Evolutionary conservation across 352 stramenopile genomes (phyloP).

Genomic region (Aphanomyces invadans): DNA sequence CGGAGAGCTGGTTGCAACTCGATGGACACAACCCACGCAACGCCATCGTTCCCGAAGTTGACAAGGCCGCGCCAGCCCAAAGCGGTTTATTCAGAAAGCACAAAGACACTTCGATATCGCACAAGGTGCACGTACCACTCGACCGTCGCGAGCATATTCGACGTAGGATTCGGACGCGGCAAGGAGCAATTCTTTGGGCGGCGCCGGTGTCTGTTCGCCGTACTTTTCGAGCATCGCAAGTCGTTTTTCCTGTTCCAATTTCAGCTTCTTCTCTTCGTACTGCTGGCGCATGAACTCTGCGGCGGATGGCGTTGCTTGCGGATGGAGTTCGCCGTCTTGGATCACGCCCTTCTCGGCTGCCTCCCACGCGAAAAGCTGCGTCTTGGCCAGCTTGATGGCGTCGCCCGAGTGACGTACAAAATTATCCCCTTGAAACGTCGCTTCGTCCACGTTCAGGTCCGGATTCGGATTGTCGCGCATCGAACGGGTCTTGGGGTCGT

Average conservation of each 20-base stretch:
- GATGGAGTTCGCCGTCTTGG: slow-evolving; percentile 80
- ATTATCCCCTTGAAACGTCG: slow-evolving; percentile 95
- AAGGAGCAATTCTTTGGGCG: slow-evolving; percentile 70
- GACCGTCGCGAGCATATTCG: slow-evolving; percentile 90
- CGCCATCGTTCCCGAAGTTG: too few species aligned
- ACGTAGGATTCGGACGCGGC: slow-evolving; percentile 87
- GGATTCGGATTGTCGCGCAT: slow-evolving; percentile 98
- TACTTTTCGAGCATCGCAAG: slow-evolving; percentile 93
- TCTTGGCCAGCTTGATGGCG: slow-evolving; percentile 88
- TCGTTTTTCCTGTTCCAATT: slow-evolving; percentile 58
- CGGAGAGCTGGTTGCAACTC: too few species aligned
- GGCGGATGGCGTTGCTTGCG: slow-evolving; percentile 94
- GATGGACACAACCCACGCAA: too few species aligned
- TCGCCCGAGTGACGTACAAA: slow-evolving; percentile 90
- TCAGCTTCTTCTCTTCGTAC: slow-evolving; percentile 68
- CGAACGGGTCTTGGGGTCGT: slow-evolving; percentile 97
- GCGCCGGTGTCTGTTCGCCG: slow-evolving; percentile 87
- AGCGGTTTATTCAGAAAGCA: too few species aligned
- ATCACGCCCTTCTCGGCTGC: slow-evolving; percentile 80
- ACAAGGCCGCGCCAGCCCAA: too few species aligned
- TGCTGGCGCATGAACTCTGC: slow-evolving; percentile 95
- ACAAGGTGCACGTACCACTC: slow-evolving; percentile 47
- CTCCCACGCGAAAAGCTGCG: slow-evolving; percentile 95
- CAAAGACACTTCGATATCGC: slow-evolving; percentile 27
- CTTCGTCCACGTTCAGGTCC: slow-evolving; percentile 88